Conservation (phyloP, 2,329 filamentous ascomycete genomes). For the Ophiocordyceps robertsii region DNA sequence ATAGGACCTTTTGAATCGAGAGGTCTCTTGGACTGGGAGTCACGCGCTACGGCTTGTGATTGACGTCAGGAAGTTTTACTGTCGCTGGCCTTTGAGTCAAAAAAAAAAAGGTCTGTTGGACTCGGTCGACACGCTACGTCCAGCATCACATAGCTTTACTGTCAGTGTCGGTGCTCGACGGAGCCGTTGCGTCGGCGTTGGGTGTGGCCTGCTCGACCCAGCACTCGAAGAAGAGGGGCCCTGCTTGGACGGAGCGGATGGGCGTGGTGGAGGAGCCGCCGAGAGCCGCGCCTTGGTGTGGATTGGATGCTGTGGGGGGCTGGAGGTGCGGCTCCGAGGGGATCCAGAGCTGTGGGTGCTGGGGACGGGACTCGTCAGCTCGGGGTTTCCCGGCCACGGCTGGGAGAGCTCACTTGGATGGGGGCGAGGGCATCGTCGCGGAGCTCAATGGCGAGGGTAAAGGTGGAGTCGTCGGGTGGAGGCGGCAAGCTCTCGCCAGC, state of each 20-base stretch:
- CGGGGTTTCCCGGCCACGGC: neutral
- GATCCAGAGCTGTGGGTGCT: conserved; percentile 50
- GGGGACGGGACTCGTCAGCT: neutral
- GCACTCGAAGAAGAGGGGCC: conserved; percentile 52
- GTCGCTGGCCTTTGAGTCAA: neutral
- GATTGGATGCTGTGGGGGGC: conserved; percentile 16
- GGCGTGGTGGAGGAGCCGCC: conserved; percentile 30
- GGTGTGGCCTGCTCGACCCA: conserved; percentile 35
- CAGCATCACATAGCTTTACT: neutral
- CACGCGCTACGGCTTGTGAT: no score
- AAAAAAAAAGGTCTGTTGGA: neutral
- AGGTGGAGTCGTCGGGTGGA: conserved; percentile 54
- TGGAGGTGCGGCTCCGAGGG: conserved; percentile 37
- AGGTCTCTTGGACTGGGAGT: no score
- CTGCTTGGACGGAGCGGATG: conserved; percentile 39
- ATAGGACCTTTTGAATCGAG: no score
- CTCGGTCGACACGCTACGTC: neutral
- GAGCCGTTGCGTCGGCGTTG: neutral
- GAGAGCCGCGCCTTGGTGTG: conserved; percentile 13
- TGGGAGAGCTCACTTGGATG: conserved; percentile 33
- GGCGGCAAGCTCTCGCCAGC: conserved; percentile 41
- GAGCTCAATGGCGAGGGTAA: conserved; percentile 64
- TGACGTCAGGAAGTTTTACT: no score
- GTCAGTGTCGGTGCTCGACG: neutral
- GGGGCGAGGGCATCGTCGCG: conserved; percentile 45